These are phyloP conservation scores for Allium cepa DNA, from an alignment of 106 monocot species.

Conservation along the genomic window DNA sequence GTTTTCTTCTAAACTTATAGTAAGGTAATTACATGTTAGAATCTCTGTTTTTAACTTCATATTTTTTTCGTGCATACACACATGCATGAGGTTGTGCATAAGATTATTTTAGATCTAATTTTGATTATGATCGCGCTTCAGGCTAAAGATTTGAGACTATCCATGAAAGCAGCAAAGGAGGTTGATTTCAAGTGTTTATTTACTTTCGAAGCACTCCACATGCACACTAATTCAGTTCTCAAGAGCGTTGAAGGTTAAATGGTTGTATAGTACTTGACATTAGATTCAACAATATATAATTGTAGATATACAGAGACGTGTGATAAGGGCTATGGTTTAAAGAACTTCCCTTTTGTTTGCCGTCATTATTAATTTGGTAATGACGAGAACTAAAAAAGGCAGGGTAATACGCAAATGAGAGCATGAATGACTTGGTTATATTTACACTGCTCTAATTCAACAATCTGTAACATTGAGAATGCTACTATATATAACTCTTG, in stretches of 20 bases:
- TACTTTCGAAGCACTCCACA: constrained; percentile 39
- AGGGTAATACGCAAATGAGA: no score
- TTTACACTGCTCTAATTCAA: no score
- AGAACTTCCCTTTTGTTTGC: constrained; percentile 87
- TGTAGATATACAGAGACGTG: constrained; percentile 69
- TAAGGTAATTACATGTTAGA: constrained; percentile 5
- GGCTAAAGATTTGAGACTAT: constrained; percentile 85
- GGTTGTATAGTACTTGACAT: not conserved
- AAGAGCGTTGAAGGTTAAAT: not conserved
- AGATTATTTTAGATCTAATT: no score
- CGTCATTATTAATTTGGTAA: constrained; percentile 62
- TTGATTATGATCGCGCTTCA: constrained; percentile 2
- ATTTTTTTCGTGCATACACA: not conserved
- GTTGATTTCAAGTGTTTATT: constrained; percentile 51
- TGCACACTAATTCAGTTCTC: constrained; percentile 30
- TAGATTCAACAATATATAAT: not conserved
- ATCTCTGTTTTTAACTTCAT: not conserved
- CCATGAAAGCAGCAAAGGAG: constrained; percentile 47
- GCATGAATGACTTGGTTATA: no score
- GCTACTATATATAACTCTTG: no score
- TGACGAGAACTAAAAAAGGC: no score
- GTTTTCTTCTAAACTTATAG: constrained; percentile 93
- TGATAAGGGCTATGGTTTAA: constrained; percentile 38
- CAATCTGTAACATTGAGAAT: no score
- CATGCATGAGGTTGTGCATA: no score